phyloP scores from a whole-genome alignment of 805 yeast species.

The Hanseniaspora meyeri region DNA sequence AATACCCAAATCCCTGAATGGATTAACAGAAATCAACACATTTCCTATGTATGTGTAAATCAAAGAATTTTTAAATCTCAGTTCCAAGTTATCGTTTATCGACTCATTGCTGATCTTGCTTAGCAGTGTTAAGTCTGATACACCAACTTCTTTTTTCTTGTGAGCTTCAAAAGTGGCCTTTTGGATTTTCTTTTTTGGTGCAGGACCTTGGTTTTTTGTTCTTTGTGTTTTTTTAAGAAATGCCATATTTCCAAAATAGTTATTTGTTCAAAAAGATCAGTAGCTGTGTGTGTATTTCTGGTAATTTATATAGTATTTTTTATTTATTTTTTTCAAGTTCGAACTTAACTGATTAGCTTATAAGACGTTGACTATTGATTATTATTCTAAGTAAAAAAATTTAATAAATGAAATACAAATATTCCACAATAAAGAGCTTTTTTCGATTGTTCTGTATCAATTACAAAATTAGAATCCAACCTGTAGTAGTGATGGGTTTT shows the following conservation, averaged over 20 bases:
- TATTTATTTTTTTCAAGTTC: too few relatives aligned
- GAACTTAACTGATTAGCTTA: too few relatives aligned
- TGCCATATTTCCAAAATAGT: constrained; percentile 41
- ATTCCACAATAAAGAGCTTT: too few relatives aligned
- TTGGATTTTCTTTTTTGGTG: constrained; percentile 47
- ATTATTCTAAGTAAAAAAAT: too few relatives aligned
- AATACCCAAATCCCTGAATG: constrained; percentile 91
- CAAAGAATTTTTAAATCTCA: constrained; percentile 76
- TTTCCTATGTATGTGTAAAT: constrained; percentile 91
- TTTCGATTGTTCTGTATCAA: too few relatives aligned
- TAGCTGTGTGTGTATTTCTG: not conserved
- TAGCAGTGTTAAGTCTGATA: constrained; percentile 80
- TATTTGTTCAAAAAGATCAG: not conserved
- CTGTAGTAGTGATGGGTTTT: too few relatives aligned
- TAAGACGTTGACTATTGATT: too few relatives aligned
- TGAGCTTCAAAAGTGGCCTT: constrained; percentile 83
- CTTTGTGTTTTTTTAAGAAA: constrained; percentile 65
- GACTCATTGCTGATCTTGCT: constrained; percentile 83
- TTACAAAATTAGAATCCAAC: too few relatives aligned
- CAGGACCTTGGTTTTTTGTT: constrained; percentile 40
- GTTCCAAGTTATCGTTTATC: constrained; percentile 80
- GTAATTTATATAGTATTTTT: too few relatives aligned
- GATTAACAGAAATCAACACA: constrained; percentile 90
- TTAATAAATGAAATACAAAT: too few relatives aligned
- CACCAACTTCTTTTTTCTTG: constrained; percentile 96